Conservation (phyloP, 169 alveolate genomes). For the Plasmodium vivax region DNA sequence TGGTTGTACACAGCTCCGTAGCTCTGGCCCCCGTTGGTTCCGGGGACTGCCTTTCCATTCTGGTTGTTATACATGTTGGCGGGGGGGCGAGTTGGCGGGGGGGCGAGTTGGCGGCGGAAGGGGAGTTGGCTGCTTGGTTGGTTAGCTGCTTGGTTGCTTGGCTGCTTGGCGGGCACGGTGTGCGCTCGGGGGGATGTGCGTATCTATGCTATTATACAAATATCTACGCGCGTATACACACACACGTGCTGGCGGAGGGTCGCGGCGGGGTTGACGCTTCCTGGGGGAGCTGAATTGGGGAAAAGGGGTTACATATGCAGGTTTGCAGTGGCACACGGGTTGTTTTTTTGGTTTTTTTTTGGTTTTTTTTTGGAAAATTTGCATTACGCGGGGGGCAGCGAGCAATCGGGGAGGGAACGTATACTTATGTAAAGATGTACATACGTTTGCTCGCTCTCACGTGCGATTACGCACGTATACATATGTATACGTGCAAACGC, state of each 20-base stretch:
- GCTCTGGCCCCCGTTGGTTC: constrained; percentile 5
- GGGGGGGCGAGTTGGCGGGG: too few relatives aligned
- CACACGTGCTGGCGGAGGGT: not conserved
- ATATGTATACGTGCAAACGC: not conserved
- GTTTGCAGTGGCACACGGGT: not conserved
- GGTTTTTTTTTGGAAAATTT: not conserved
- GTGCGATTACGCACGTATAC: not conserved
- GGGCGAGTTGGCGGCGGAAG: too few relatives aligned
- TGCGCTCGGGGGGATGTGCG: not conserved
- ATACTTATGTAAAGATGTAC: not conserved
- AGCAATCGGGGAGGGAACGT: not conserved
- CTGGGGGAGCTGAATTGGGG: not conserved
- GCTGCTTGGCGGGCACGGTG: not conserved
- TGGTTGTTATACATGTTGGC: not conserved
- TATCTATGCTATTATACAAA: too few relatives aligned
- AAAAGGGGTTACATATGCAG: not conserved
- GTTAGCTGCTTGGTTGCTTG: too few relatives aligned
- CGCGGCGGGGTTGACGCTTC: not conserved
- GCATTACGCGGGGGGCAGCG: not conserved
- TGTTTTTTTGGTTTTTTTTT: too few relatives aligned
- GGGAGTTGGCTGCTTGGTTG: too few relatives aligned
- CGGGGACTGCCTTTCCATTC: not conserved
- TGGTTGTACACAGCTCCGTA: constrained; percentile 65
- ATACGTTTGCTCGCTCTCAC: not conserved
- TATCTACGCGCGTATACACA: not conserved